Conservation (phyloP, 352 stramenopile species). For the Globisporangium cederbergense region DNA sequence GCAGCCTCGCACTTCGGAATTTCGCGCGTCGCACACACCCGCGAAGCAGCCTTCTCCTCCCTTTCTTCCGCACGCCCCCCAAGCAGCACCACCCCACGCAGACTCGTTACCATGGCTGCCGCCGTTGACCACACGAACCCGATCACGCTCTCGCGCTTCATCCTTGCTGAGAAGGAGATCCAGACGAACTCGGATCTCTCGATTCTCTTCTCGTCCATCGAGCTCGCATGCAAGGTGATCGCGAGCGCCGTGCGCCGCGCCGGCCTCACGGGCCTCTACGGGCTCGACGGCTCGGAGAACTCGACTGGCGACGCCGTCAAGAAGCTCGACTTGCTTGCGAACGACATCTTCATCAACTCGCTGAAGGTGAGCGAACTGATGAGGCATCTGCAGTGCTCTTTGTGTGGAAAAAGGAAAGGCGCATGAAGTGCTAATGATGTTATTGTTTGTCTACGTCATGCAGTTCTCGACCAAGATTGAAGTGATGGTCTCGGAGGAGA, state of each 20-base stretch:
- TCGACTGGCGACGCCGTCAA: constrained; percentile 97
- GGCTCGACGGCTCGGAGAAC: constrained; percentile 96
- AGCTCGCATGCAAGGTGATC: constrained; percentile 97
- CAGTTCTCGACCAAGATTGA: constrained; percentile 95
- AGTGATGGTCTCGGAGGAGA: constrained; percentile 98
- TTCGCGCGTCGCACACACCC: constrained; percentile 22
- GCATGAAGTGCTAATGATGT: neutral
- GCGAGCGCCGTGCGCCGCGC: constrained; percentile 95
- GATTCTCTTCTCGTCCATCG: constrained; percentile 95
- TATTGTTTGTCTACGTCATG: neutral
- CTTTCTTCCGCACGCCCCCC: constrained; percentile 1
- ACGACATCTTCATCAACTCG: constrained; percentile 98
- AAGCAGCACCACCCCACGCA: constrained; percentile 13
- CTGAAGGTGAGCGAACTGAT: constrained; percentile 51
- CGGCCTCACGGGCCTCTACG: constrained; percentile 89
- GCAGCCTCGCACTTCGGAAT: constrained; percentile 18
- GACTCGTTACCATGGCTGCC: constrained; percentile 28
- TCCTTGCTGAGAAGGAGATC: constrained; percentile 90
- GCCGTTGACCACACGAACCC: constrained; percentile 78
- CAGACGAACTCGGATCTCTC: constrained; percentile 92
- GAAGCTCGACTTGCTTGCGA: constrained; percentile 98
- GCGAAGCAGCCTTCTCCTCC: constrained; percentile 7
- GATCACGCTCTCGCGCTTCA: constrained; percentile 94
- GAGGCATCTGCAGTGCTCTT: neutral
- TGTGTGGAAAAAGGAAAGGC: neutral